A percentile compares a stretch with the other conserved stretches of the same genome.
phyloP scores from a whole-genome alignment of 1,139 yeast genomes.

The Nadsonia starkeyi-henricii region DNA sequence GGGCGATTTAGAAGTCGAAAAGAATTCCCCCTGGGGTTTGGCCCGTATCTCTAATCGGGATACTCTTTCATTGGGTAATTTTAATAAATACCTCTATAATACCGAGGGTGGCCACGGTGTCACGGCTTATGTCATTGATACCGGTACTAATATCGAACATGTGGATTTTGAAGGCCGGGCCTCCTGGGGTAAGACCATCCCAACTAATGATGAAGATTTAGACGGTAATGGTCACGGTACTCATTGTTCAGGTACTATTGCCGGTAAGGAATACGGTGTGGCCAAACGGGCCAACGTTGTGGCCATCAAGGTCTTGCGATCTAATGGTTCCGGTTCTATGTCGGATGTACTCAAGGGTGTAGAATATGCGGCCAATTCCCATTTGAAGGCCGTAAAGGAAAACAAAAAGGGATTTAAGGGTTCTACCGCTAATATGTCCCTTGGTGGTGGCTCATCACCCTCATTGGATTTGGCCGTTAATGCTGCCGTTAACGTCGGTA shows the following conservation, averaged over 20 bases:
- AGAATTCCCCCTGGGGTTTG: constrained; percentile 84
- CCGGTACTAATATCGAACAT: constrained; percentile 75
- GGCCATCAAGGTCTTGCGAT: constrained; percentile 41
- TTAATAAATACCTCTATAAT: constrained; percentile 78
- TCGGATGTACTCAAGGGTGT: constrained; percentile 37
- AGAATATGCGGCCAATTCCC: constrained; percentile 28
- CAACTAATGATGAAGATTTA: constrained; percentile 60
- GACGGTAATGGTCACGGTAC: constrained; percentile 93
- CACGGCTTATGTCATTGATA: constrained; percentile 78
- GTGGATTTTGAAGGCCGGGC: constrained; percentile 88
- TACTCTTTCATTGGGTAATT: constrained; percentile 56
- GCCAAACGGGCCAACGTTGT: constrained; percentile 49
- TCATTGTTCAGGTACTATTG: constrained; percentile 46
- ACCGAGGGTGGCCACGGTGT: constrained; percentile 83
- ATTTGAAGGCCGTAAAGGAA: constrained; percentile 22
- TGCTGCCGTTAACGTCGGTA: constrained; percentile 44
- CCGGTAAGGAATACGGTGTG: constrained; percentile 44
- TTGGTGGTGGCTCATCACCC: constrained; percentile 45
- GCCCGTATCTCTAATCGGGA: constrained; percentile 80
- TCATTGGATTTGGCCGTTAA: constrained; percentile 41
- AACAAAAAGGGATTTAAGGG: constrained; percentile 40
- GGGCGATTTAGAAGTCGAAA: constrained; percentile 31
- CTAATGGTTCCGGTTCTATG: constrained; percentile 36
- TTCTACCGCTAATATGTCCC: constrained; percentile 47
- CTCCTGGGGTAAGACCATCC: constrained; percentile 82